A percentile compares a stretch with the other conserved stretches of the same genome.
Conservation (phyloP, 2,329 filamentous ascomycete genomes). For the Gliomastix tumulicola region DNA sequence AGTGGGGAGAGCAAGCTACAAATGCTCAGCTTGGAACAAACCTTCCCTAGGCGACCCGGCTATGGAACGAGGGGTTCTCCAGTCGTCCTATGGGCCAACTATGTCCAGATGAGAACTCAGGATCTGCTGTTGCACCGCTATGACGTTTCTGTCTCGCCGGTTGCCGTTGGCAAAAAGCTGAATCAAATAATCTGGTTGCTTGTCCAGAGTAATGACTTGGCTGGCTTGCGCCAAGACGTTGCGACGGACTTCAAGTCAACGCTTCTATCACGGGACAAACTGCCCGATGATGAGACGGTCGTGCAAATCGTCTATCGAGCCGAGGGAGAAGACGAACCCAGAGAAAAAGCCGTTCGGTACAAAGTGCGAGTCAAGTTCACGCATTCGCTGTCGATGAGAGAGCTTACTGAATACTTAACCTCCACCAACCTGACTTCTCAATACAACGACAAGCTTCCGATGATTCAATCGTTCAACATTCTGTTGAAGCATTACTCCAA, state of each 20-base stretch:
- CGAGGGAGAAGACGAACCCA: slow-evolving; percentile 19
- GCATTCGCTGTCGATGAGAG: slow-evolving; percentile 12
- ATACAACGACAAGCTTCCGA: slow-evolving; percentile 15
- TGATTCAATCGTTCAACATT: slow-evolving; percentile 12
- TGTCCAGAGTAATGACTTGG: slow-evolving; percentile 12
- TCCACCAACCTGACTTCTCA: slow-evolving; percentile 11
- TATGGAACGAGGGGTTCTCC: slow-evolving; percentile 7
- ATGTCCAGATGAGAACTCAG: slow-evolving; percentile 5
- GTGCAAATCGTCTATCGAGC: slow-evolving; percentile 13
- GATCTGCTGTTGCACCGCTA: slow-evolving; percentile 8
- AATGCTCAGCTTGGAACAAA: slow-evolving; percentile 2
- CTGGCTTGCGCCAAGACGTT: slow-evolving; percentile 8
- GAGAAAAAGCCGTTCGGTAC: slow-evolving; percentile 8
- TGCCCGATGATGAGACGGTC: slow-evolving; percentile 7
- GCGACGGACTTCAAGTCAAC: slow-evolving; percentile 25
- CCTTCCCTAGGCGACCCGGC: slow-evolving; percentile 5
- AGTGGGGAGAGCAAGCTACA: slow-evolving; percentile 2
- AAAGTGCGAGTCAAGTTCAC: slow-evolving; percentile 13
- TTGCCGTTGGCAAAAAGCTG: slow-evolving; percentile 3
- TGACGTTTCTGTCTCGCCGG: slow-evolving; percentile 7
- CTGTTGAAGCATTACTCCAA: slow-evolving; percentile 22
- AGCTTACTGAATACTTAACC: slow-evolving; percentile 16
- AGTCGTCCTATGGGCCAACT: slow-evolving; percentile 9
- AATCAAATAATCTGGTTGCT: slow-evolving; percentile 11
- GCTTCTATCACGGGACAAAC: slow-evolving; percentile 15